A percentile compares a stretch with the other conserved stretches of the same genome.
Conservation (phyloP, 169 alveolate species). For the Eimeria sp. region DNA sequence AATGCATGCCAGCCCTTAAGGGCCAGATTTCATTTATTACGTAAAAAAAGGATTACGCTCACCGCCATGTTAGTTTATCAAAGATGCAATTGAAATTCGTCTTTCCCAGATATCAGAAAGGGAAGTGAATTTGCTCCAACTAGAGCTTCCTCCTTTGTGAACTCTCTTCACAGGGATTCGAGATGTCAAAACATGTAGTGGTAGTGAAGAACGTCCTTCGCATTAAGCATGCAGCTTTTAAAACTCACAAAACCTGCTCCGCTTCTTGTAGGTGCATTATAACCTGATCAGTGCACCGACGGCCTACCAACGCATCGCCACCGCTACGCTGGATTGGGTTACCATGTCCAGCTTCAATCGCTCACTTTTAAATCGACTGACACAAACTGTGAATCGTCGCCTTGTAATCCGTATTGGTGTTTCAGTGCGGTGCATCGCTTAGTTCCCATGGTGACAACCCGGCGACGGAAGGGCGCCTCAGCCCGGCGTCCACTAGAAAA, state of each 20-base stretch:
- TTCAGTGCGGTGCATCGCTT: not conserved
- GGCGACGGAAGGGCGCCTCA: conserved; percentile 18
- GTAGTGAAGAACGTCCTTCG: not conserved
- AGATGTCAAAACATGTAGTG: not conserved
- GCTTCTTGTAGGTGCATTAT: not conserved
- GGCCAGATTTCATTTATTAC: not conserved
- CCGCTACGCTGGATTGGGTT: not conserved
- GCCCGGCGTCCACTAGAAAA: not conserved
- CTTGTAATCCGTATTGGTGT: not conserved
- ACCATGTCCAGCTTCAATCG: not conserved
- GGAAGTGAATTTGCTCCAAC: not conserved
- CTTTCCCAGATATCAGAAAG: not conserved
- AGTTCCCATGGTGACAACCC: conserved; percentile 39
- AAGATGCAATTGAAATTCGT: not conserved
- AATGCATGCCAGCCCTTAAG: not conserved
- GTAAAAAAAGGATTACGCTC: not conserved
- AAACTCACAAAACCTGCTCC: not conserved
- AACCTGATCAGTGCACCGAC: not conserved
- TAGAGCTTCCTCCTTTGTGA: not conserved
- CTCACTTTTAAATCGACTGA: not conserved
- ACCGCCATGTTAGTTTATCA: not conserved
- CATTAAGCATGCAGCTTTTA: not conserved
- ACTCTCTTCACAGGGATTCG: not conserved
- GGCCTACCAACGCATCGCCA: not conserved
- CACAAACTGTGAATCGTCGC: not conserved